Base-by-base conservation (phyloP, 257 asterid genomes). In the Jacaranda mimosifolia region DNA sequence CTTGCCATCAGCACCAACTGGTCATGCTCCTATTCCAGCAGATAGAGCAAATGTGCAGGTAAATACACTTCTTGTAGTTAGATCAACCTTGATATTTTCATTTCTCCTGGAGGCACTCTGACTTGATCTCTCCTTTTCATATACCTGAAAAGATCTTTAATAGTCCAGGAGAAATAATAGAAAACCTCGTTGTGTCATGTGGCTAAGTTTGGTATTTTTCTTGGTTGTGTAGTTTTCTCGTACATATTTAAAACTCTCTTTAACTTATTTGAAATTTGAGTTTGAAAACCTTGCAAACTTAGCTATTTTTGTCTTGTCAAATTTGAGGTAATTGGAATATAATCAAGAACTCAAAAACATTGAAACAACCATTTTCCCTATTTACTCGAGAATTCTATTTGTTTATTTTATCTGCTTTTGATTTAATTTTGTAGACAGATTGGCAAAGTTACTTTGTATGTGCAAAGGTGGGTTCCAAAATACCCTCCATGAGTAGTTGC, bases 1-100 rank as follows among this genome's bases (percentile, higher is more conserved):
- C 89, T 81, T 94, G 87, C 99, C 98, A 59, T 62, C 99, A 18
- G 99, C 99, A 60, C 98, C 98, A 74, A 78, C 79, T 48, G 98
- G 98, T 62, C 86, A 87, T 71, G 89, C 85, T 56, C 87, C 88
- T 46, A 49, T 65, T 35, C 89, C 88, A 17, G 87, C 81, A 1
- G 90, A 91, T 76, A 84, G 92, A 85, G 69, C 86, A 64, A 86
- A 88, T 56, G 68, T 63, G 56, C 94, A 89, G 98, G 99, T 93
- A 86, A 52, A 70, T 4, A n/a, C 32, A 66, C 64, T 68, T 15
- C 52, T 69, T 56, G 15, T 56, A 32, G 14, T 46, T 43, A 49
- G 43, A 52, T 42, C 46, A 59, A n/a, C n/a, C 77, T 62, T 43
- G 12, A 53, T 65, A 7, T 72, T 63, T 64, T 39, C 6, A 1